Conservation (phyloP, 2,329 filamentous ascomycete genomes). For the Dactylellina cionopaga region DNA sequence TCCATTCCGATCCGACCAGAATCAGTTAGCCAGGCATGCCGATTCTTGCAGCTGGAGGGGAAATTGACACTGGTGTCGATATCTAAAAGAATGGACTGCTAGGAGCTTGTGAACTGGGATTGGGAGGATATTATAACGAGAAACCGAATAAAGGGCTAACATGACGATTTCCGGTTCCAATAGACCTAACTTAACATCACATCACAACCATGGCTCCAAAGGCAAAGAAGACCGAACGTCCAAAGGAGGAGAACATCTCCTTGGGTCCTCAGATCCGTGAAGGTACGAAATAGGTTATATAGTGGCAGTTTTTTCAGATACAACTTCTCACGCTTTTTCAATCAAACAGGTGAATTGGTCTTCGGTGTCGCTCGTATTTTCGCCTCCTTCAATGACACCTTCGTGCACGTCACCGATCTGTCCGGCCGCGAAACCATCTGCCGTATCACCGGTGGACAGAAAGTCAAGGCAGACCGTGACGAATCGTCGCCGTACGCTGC, state of each 20-base stretch:
- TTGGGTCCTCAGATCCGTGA: conserved; percentile 96
- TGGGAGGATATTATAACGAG: background rate
- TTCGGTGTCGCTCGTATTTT: conserved; percentile 99
- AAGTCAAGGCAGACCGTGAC: conserved; percentile 99
- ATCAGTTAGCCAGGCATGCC: conserved; percentile 15
- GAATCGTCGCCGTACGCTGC: conserved; percentile 99
- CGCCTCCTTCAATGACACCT: conserved; percentile 91
- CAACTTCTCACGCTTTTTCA: background rate
- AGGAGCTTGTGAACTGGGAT: background rate
- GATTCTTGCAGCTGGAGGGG: conserved; percentile 19
- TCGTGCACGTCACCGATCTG: conserved; percentile 99
- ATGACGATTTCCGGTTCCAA: conserved; percentile 21
- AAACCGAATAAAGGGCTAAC: conserved; percentile 34
- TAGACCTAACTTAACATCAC: conserved; percentile 44
- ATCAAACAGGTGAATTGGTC: conserved; percentile 82
- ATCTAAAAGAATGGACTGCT: conserved; percentile 20
- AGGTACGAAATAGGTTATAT: conserved; percentile 66
- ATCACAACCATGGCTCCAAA: conserved; percentile 80
- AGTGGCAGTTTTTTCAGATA: background rate
- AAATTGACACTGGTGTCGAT: conserved; percentile 13
- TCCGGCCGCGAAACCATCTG: conserved; percentile 99
- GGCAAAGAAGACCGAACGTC: conserved; percentile 77
- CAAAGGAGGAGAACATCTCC: conserved; percentile 94
- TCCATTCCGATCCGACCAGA: conserved; percentile 23
- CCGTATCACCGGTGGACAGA: conserved; percentile 99